These are phyloP conservation scores for Rhododendron vialii DNA, from an alignment of 148 eudicot genomes.

Conservation along the genomic window DNA sequence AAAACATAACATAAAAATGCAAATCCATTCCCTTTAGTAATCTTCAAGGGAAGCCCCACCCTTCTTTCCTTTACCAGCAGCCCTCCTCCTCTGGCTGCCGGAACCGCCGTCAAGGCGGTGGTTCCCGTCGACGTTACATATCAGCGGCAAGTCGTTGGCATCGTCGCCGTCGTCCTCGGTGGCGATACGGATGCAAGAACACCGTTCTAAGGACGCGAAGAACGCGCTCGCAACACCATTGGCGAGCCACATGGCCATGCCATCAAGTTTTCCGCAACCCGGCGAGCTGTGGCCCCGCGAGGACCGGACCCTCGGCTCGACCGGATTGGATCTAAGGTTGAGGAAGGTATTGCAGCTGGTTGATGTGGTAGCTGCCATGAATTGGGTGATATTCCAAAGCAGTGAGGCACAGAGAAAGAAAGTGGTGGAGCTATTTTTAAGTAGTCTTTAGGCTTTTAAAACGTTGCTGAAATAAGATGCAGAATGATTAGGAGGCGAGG, in stretches of 20 bases:
- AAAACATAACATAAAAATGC: neutral
- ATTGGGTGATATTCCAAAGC: neutral
- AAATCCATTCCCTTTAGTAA: neutral
- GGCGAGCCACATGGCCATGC: constrained; percentile 40
- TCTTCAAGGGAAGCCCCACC: neutral
- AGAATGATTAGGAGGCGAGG: neutral
- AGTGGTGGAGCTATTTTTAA: neutral
- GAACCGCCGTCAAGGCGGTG: neutral
- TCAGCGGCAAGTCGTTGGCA: constrained; percentile 30
- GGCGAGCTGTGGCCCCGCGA: constrained; percentile 15
- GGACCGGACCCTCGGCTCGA: constrained; percentile 19
- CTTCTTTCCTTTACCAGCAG: constrained; percentile 21
- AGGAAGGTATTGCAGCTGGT: constrained; percentile 21
- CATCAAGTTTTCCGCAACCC: constrained; percentile 30
- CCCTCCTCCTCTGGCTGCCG: constrained; percentile 22
- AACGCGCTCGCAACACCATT: constrained; percentile 33
- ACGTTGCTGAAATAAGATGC: neutral
- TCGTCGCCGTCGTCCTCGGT: constrained; percentile 31
- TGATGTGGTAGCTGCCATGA: constrained; percentile 30
- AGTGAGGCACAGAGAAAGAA: neutral
- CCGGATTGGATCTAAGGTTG: constrained; percentile 11
- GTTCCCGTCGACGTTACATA: constrained; percentile 23
- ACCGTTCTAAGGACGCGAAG: constrained; percentile 36
- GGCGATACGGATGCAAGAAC: constrained; percentile 42
- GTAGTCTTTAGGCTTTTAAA: neutral